These are phyloP conservation scores for Alloteropsis semialata DNA, from an alignment of 176 grass and related monocot genomes.

Conservation along the genomic window DNA sequence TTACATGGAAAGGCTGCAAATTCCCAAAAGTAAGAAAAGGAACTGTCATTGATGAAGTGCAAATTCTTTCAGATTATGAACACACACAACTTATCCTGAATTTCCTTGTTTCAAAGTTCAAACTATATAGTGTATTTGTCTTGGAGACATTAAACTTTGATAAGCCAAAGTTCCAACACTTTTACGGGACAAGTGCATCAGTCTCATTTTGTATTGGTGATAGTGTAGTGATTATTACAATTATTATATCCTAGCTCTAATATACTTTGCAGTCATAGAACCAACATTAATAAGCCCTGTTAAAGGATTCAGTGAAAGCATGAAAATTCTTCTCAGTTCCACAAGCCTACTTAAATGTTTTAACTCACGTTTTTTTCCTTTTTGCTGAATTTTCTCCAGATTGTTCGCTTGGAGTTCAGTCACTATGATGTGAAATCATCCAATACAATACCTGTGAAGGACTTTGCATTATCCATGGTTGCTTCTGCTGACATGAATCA, in stretches of 20 bases:
- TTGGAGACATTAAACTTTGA: not conserved
- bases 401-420: slow-evolving; percentile 81
- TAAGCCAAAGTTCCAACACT: not conserved
- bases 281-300: not conserved
- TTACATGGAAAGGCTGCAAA: not conserved
- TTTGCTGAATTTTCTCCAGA: slow-evolving; percentile 43
- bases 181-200: not conserved
- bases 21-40: not conserved
- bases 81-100: not conserved
- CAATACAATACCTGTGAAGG: slow-evolving; percentile 79
- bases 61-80: not conserved
- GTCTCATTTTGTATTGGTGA: not conserved
- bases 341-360: not conserved
- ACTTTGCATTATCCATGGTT: slow-evolving; percentile 96
- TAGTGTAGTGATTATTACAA: not conserved
- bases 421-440: slow-evolving; percentile 91
- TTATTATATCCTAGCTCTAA: slow-evolving; percentile 7
- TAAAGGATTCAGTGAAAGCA: not conserved
- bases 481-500: slow-evolving; percentile 91
- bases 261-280: not conserved
- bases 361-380: not conserved
- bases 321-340: not conserved
- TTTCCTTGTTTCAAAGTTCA: not conserved
- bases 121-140: not conserved
- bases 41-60: not conserved